phyloP scores from a whole-genome alignment of 2,329 filamentous ascomycete genomes.

The Shiraia bambusicola region DNA sequence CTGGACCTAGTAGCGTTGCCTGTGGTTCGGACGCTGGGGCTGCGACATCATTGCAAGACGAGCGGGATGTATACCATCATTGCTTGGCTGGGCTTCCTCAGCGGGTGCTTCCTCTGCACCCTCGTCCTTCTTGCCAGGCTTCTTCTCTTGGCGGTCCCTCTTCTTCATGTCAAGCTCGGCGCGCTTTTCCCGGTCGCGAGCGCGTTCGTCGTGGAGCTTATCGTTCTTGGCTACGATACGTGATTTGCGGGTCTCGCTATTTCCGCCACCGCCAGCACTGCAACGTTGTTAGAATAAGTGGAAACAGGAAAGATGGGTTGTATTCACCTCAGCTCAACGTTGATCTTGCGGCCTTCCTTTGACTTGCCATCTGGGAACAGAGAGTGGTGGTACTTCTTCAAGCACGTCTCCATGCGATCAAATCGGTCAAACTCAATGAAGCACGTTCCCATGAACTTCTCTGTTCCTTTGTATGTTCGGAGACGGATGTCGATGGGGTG shows the following conservation, averaged over 20 bases:
- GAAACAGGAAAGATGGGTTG: background rate
- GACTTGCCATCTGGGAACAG: constrained; percentile 63
- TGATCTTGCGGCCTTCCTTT: constrained; percentile 73
- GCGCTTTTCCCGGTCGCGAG: constrained; percentile 52
- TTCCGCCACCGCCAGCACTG: constrained; percentile 82
- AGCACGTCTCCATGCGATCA: constrained; percentile 88
- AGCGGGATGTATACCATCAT: constrained; percentile 41
- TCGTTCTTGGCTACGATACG: constrained; percentile 86
- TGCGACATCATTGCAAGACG: constrained; percentile 41
- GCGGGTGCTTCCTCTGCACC: constrained; percentile 14
- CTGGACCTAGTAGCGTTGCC: constrained; percentile 22
- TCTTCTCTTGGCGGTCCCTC: constrained; percentile 44
- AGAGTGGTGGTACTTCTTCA: constrained; percentile 87
- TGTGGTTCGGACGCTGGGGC: constrained; percentile 16
- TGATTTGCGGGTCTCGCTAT: constrained; percentile 67
- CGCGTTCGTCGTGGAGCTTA: constrained; percentile 72
- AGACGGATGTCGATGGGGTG: constrained; percentile 67
- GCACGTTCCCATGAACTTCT: constrained; percentile 43
- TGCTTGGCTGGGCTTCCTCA: constrained; percentile 20
- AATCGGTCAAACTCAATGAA: constrained; percentile 84
- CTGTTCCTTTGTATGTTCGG: constrained; percentile 41
- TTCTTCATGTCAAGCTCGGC: constrained; percentile 46
- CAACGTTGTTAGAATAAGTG: constrained; percentile 10
- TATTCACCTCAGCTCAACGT: constrained; percentile 79
- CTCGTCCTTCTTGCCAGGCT: constrained; percentile 31